These are phyloP conservation scores for Thalassiosira mediterranea DNA, from an alignment of 352 stramenopile species.

Conservation along the genomic window DNA sequence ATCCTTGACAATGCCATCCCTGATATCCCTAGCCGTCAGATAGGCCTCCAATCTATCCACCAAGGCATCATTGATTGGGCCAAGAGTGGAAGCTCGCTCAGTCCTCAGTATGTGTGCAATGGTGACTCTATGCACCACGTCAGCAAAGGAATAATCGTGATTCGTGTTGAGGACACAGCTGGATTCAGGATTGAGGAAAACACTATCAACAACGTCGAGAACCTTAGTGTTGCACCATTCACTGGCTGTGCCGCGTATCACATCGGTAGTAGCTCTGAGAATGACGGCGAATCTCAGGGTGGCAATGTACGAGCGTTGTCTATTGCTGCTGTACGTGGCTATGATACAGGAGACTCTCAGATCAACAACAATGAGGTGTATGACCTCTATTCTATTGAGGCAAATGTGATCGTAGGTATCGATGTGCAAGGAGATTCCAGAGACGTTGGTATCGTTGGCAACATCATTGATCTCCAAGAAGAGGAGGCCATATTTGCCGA, in stretches of 20 bases:
- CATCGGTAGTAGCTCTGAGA: constrained; percentile 6
- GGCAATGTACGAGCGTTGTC: constrained; percentile 13
- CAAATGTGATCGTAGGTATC: constrained; percentile 14
- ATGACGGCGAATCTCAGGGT: not conserved
- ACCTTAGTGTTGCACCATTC: constrained; percentile 13
- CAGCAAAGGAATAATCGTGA: constrained; percentile 24
- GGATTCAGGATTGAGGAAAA: constrained; percentile 32
- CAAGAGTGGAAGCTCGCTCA: not conserved
- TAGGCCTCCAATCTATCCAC: constrained; percentile 1
- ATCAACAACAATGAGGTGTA: constrained; percentile 12
- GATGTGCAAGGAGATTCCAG: constrained; percentile 22
- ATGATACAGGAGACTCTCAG: not conserved
- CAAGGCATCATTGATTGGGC: constrained; percentile 18
- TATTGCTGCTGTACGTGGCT: constrained; percentile 4
- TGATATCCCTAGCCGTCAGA: constrained; percentile 9
- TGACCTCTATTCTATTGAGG: not conserved
- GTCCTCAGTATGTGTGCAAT: constrained; percentile 23
- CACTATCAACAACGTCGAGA: constrained; percentile 19
- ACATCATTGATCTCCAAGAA: constrained; percentile 12
- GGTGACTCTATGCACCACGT: constrained; percentile 44
- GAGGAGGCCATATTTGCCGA: not conserved
- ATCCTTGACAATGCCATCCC: not conserved
- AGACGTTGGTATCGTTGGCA: constrained; percentile 5
- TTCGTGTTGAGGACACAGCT: constrained; percentile 31
- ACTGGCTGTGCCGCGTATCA: not conserved